Conservation (phyloP, 345 rosid species). For the Eucalyptus coolabah region DNA sequence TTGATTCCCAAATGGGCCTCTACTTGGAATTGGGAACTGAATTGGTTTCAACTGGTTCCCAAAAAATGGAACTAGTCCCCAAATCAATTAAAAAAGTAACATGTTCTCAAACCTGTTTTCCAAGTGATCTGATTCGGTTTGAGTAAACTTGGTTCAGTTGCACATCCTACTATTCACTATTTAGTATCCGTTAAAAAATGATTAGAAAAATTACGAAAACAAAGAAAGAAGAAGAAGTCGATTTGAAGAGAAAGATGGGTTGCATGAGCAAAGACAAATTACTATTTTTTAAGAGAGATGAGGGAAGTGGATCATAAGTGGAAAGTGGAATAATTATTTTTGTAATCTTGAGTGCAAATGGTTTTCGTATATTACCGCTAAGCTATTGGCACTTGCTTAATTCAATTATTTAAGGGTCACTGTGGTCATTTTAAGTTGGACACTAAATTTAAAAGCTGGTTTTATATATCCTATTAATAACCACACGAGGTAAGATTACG, state of each 20-base stretch:
- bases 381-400: not conserved
- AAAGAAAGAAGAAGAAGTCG: too few relatives aligned
- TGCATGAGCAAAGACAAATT: not conserved
- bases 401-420: not conserved
- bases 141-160: too few relatives aligned
- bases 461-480: too few relatives aligned
- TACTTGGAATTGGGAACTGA: fast-evolving
- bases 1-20: fast-evolving
- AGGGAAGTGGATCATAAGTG: not conserved
- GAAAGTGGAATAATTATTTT: not conserved
- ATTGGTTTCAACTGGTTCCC: fast-evolving
- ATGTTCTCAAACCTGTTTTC: fast-evolving
- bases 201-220: too few relatives aligned
- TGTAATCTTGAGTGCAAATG: not conserved
- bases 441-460: too few relatives aligned
- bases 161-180: not conserved
- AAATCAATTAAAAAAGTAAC: fast-evolving
- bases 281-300: not conserved
- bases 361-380: not conserved
- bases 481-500: not conserved
- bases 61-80: too few relatives aligned
- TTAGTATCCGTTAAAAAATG: too few relatives aligned
- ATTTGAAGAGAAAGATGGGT: not conserved
- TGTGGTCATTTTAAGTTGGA: not conserved
- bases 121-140: fast-evolving